Conservation (phyloP, 768 basidiomycete species). For the Pleurotus ostreatus region DNA sequence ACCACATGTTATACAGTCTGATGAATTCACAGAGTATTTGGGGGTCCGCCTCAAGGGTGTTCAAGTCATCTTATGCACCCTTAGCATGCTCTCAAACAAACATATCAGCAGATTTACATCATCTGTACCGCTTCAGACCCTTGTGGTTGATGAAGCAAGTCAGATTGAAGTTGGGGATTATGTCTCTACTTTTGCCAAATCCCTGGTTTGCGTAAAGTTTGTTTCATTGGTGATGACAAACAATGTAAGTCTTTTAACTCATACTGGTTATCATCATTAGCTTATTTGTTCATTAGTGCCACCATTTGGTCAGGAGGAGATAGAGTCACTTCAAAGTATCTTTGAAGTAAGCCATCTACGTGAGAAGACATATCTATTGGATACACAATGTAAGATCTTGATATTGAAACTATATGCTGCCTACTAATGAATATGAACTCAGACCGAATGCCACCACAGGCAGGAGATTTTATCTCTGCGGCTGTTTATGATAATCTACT, state of each 20-base stretch:
- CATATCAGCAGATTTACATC: conserved; percentile 23
- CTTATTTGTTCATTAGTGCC: conserved; percentile 48
- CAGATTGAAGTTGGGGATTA: conserved; percentile 55
- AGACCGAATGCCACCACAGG: conserved; percentile 85
- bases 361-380: conserved; percentile 46
- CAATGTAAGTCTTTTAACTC: conserved; percentile 42
- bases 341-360: conserved; percentile 71
- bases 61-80: conserved; percentile 69
- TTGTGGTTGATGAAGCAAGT: conserved; percentile 64
- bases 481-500: conserved; percentile 62
- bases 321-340: conserved; percentile 62
- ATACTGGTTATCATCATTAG: conserved; percentile 11
- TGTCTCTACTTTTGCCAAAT: conserved; percentile 34
- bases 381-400: conserved; percentile 65
- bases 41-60: conserved; percentile 22
- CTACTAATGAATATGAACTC: conserved; percentile 10
- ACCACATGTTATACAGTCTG: conserved; percentile 49
- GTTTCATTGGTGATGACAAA: conserved; percentile 66
- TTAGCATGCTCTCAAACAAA: conserved; percentile 65
- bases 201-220: conserved; percentile 42
- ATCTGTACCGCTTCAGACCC: conserved; percentile 39
- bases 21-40: conserved; percentile 23
- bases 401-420: conserved; percentile 4
- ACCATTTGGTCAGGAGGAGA: conserved; percentile 72
- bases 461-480: conserved; percentile 69